Evolutionary conservation across 1,284 basidiomycete species (phyloP), one percentile per base, ranked within the genome.

Genomic region (Ustilago curta): DNA sequence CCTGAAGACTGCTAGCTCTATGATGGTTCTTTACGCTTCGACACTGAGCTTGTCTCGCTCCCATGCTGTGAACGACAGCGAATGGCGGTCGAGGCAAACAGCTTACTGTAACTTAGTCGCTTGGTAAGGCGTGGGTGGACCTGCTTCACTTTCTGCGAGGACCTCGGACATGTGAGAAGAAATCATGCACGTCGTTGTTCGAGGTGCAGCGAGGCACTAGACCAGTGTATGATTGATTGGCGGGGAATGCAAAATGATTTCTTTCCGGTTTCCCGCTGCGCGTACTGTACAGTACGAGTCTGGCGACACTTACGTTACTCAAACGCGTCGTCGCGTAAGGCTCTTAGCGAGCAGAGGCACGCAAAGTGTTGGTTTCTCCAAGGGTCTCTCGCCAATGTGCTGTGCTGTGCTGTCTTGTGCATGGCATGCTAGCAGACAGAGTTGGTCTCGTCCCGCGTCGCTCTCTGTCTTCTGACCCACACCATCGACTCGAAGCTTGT

Each of bases 141-240:
- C 35, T 37, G 35, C 9, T 12, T 12, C 35, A 5, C 6, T 3
- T 25, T 19, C 39, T 59, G 47, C 48, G 27, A 55, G 19, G 25
- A 12, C 42, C 67, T 70, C 68, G 68, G 68, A 65, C 61, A 58
- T 70, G 68, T 65, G 68, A 65, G 61, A 70, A 70, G 61, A 64
- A 60, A 65, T 49, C 19, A 43, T 65, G 68, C 61, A 61, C 29
- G 62, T 50, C 48, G 6, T 32, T 5, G 18, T 35, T 57, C 39
- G 48, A 53, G 57, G 44, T 70, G 67, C 67, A 70, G 60, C 18
- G 8, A 6, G 31, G 61, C 67, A 64, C 49, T n/a, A 27, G 47
- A 42, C 8, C 60, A 59, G 60, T 59, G 49, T 61, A 16, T 7
- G 9, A 16, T 4, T 18, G 19, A 16, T 31, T n/a, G n/a, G n/a